phyloP scores from a whole-genome alignment of 2,329 filamentous ascomycete species.

The Dryadomyces quercivorus region DNA sequence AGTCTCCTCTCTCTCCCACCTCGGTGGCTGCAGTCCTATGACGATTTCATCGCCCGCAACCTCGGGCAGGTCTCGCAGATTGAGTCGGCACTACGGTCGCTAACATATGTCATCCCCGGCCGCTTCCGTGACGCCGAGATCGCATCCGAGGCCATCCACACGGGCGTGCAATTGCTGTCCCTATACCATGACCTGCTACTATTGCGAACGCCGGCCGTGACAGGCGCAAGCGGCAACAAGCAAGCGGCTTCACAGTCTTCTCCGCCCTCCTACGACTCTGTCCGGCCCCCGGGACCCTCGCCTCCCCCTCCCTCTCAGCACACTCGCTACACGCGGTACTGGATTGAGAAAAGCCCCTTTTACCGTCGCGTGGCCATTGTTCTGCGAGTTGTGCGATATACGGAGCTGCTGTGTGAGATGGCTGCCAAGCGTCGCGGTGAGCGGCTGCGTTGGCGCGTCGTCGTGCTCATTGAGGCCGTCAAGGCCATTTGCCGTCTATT shows the following conservation, averaged over 20 bases:
- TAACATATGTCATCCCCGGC: slow-evolving; percentile 93
- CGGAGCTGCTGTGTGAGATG: slow-evolving; percentile 96
- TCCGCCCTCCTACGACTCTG: slow-evolving; percentile 33
- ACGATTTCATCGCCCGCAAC: slow-evolving; percentile 90
- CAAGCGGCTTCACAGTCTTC: not conserved
- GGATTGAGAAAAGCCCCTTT: slow-evolving; percentile 48
- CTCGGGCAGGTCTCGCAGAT: slow-evolving; percentile 88
- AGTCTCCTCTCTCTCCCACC: slow-evolving; percentile 14
- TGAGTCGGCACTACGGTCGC: slow-evolving; percentile 78
- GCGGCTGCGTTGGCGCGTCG: slow-evolving; percentile 69
- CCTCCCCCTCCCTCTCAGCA: slow-evolving; percentile 26
- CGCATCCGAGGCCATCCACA: slow-evolving; percentile 84
- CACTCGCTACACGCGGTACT: slow-evolving; percentile 55
- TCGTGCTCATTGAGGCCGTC: slow-evolving; percentile 71
- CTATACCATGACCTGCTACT: slow-evolving; percentile 88
- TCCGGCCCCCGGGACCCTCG: not conserved
- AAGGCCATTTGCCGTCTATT: slow-evolving; percentile 78
- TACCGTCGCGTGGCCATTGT: slow-evolving; percentile 75
- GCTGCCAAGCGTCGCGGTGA: slow-evolving; percentile 77
- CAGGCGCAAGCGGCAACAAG: not conserved
- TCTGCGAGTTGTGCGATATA: slow-evolving; percentile 86
- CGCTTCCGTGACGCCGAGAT: slow-evolving; percentile 88
- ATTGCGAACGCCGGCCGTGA: slow-evolving; percentile 27
- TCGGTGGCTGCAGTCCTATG: slow-evolving; percentile 60
- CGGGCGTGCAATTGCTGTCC: slow-evolving; percentile 76